Base-by-base conservation (phyloP, 2,329 filamentous ascomycete genomes). In the Sporothrix mexicana region DNA sequence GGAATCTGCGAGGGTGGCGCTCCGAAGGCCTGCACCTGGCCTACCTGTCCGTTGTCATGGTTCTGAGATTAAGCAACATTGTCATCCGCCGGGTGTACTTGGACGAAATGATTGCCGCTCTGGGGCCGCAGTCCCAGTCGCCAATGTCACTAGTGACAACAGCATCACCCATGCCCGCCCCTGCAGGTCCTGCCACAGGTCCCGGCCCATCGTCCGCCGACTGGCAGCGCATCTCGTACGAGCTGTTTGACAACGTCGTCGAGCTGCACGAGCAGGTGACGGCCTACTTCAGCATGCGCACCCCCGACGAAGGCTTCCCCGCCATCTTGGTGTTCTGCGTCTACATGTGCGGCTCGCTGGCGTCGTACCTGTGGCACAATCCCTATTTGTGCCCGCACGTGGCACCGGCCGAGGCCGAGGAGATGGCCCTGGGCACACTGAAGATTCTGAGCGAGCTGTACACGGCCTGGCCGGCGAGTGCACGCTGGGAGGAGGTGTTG, bases 1-100 rank as follows among this genome's bases (percentile, higher is more conserved):
- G 81, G 55, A 79, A 83, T 2, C 76, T 88, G 10, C 82, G 82
- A 36, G 81, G 82, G 0, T 84, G 88, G 77, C 86, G 85, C 73
- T 79, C 81, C 0, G 82, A 84, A 23, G 81, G 81, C 0, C 82
- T 86, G 72, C 86, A 89, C 69, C 74, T 88, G 75, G 85, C 84
- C 1, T 89, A 88, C 77, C 81, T 88, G 9, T 84, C 84, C 47
- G 83, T 88, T 3, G 87, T 86, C 7, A 87, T 87, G 80, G 84
- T 86, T 72, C 82, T 85, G 2, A 83, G 86, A 3, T 82, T 88
- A 8, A 88, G 86, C 77, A 87, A 88, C 73, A 88, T 89, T 72
- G 85, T 88, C 15, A 78, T 88, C 30, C 83, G 87, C n/a, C 85
- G 86, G 68, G 83, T 86, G 15, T 88, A 88, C 23, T 49, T 87